phyloP scores from a whole-genome alignment of 2,329 filamentous ascomycete genomes.

The Pyrenophora seminiperda region DNA sequence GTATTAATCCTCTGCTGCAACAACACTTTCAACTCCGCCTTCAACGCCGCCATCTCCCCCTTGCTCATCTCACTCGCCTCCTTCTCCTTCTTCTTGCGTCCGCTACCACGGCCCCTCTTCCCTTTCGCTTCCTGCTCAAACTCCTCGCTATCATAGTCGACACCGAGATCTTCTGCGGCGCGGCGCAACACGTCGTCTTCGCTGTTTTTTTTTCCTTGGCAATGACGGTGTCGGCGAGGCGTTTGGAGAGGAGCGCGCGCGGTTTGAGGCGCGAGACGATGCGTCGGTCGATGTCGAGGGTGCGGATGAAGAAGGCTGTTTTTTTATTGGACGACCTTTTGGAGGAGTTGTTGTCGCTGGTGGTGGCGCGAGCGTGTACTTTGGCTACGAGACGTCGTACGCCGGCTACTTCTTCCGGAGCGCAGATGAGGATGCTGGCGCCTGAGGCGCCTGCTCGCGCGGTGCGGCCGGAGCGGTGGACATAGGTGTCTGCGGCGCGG shows the following conservation, averaged over 20 bases:
- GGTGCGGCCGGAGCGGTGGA: constrained; percentile 92
- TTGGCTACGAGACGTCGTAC: constrained; percentile 84
- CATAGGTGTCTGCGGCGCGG: constrained; percentile 87
- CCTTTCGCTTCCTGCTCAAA: constrained; percentile 67
- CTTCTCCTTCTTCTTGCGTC: constrained; percentile 75
- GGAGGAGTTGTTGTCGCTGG: constrained; percentile 52
- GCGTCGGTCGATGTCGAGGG: constrained; percentile 80
- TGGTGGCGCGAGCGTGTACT: constrained; percentile 69
- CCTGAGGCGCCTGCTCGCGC: constrained; percentile 80
- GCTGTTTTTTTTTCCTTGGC: constrained; percentile 85
- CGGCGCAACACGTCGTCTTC: constrained; percentile 83
- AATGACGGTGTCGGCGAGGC: constrained; percentile 78
- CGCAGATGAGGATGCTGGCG: constrained; percentile 84
- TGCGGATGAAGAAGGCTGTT: constrained; percentile 72
- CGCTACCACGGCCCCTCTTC: constrained; percentile 67
- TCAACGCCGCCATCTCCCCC: constrained; percentile 71
- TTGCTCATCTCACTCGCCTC: constrained; percentile 71
- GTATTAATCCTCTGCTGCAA: constrained; percentile 78
- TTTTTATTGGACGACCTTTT: too few relatives aligned
- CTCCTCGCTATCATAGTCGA: constrained; percentile 91
- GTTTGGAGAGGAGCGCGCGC: constrained; percentile 80
- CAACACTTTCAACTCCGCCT: constrained; percentile 73
- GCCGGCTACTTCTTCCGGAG: constrained; percentile 85
- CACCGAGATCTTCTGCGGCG: constrained; percentile 88
- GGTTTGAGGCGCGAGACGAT: constrained; percentile 77